Conservation (phyloP, 495 filamentous ascomycete genomes). For the Saxispiralis lemnorum region DNA sequence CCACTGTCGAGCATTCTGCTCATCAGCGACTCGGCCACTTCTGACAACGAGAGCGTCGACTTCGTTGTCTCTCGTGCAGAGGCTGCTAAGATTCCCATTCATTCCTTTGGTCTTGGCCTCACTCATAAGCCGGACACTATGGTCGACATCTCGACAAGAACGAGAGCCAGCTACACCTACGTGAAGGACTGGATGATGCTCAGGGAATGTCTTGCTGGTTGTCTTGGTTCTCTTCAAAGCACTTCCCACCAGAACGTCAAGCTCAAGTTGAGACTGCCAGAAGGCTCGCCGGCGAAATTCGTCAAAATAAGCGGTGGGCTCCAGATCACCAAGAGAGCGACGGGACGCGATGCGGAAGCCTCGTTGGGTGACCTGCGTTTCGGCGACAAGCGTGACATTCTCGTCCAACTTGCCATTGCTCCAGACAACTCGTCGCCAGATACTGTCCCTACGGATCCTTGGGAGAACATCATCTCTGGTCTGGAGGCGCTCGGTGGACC, state of each 20-base stretch:
- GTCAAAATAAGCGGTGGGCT: constrained; percentile 96
- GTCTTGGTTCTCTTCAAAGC: constrained; percentile 81
- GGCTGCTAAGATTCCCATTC: constrained; percentile 94
- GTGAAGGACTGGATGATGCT: constrained; percentile 99
- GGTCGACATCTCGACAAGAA: constrained; percentile 90
- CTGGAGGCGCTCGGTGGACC: constrained; percentile 89
- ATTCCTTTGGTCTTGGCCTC: constrained; percentile 89
- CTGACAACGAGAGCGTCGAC: constrained; percentile 87
- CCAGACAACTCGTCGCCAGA: constrained; percentile 80
- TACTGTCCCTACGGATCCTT: constrained; percentile 75
- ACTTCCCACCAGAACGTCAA: constrained; percentile 98
- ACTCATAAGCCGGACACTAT: constrained; percentile 98
- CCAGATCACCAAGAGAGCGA: constrained; percentile 95
- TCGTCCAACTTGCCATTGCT: constrained; percentile 85
- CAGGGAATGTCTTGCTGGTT: constrained; percentile 88
- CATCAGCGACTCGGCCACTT: constrained; percentile 97
- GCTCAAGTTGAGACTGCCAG: constrained; percentile 81
- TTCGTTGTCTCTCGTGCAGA: constrained; percentile 97
- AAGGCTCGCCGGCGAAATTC: constrained; percentile 94
- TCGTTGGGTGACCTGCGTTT: constrained; percentile 84
- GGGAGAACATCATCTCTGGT: constrained; percentile 92
- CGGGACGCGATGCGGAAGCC: constrained; percentile 86
- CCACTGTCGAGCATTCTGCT: constrained; percentile 90
- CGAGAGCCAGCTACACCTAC: constrained; percentile 93
- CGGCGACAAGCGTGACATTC: constrained; percentile 91